Evolutionary conservation across 2,329 filamentous ascomycete genomes (phyloP).

Genomic region (Domatiomyces globalis): DNA sequence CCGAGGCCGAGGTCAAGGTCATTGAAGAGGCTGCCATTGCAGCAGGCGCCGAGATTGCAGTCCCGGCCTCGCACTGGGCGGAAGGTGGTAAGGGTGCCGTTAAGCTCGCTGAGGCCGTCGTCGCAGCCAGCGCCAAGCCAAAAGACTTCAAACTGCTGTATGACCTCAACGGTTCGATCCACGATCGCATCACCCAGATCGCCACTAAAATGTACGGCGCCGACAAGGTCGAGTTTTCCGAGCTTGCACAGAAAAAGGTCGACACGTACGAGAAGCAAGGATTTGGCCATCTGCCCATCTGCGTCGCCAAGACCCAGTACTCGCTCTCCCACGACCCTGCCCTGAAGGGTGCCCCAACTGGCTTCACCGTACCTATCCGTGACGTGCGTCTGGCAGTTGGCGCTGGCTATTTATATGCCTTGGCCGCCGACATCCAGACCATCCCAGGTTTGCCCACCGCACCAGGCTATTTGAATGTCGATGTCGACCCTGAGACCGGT

Average conservation of each 20-base stretch:
- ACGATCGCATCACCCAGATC: constrained; percentile 82
- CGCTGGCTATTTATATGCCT: constrained; percentile 84
- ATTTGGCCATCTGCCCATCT: constrained; percentile 84
- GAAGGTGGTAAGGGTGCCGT: constrained; percentile 83
- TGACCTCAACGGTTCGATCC: constrained; percentile 59
- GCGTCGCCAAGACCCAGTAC: constrained; percentile 97
- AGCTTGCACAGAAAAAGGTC: constrained; percentile 89
- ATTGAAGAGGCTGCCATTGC: constrained; percentile 82
- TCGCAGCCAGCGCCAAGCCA: constrained; percentile 66
- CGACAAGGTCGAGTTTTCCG: constrained; percentile 75
- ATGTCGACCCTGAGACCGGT: constrained; percentile 65
- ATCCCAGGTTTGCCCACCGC: constrained; percentile 92
- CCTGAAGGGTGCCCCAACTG: constrained; percentile 85
- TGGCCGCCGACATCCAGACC: constrained; percentile 95
- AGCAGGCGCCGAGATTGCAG: constrained; percentile 84
- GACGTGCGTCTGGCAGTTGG: constrained; percentile 90
- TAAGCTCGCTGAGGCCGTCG: constrained; percentile 74
- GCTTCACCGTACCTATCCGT: constrained; percentile 86
- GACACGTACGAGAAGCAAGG: constrained; percentile 89
- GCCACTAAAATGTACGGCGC: constrained; percentile 92
- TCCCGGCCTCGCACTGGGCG: constrained; percentile 92
- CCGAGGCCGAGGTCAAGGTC: constrained; percentile 76
- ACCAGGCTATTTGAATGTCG: constrained; percentile 88
- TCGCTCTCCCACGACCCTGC: constrained; percentile 84
- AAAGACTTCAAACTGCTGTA: constrained; percentile 86